Evolutionary conservation across 192 early-diverging fungal species (phyloP), one percentile per base, ranked within the genome.

Genomic region (Piromyces finnis): DNA sequence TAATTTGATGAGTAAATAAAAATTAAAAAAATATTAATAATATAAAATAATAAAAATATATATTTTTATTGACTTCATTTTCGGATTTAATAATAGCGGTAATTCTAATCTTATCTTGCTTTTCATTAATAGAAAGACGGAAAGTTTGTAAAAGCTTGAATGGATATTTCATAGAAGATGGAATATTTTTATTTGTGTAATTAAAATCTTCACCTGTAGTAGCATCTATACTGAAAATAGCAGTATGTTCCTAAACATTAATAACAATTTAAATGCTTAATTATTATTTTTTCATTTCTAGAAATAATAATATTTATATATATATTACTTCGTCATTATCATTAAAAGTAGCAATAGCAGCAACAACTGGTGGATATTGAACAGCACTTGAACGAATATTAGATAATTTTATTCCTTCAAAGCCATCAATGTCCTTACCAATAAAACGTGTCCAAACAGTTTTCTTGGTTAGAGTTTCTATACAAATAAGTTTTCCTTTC

Each of bases 401-500:
- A 35, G 83, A 79, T 6, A 94, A 59, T 30, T 85, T 84, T 83
- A 81, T 85, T 26, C 51, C 51, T 83, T 77, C 80, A 83, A 85
- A 81, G 85, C 81, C 83, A 85, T 77, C 84, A 86, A 37, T 9
- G 13, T 79, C 68, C 27, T 30, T 77, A 17, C 28, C 14, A 83
- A 93, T 59, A 82, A 81, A 89, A 68, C 81, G 83, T n/a, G 91
- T 89, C 98, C 98, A 99, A 13, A 94, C 86, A 78, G 91, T 89
- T 29, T 88, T 82, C 5, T 96, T 96, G 77, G 84, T 89, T 78
- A 85, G 88, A 41, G 96, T 94, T 82, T 96, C 93, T 28, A 96
- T 85, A 11, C 94, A 96, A 30, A 94, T 85, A 17, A 98, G 78
- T 78, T 95, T 94, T 81, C 96, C 95, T 5, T 88, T 94, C 5